Conservation (phyloP, 208 protist genomes). For the Crithidia sp. region DNA sequence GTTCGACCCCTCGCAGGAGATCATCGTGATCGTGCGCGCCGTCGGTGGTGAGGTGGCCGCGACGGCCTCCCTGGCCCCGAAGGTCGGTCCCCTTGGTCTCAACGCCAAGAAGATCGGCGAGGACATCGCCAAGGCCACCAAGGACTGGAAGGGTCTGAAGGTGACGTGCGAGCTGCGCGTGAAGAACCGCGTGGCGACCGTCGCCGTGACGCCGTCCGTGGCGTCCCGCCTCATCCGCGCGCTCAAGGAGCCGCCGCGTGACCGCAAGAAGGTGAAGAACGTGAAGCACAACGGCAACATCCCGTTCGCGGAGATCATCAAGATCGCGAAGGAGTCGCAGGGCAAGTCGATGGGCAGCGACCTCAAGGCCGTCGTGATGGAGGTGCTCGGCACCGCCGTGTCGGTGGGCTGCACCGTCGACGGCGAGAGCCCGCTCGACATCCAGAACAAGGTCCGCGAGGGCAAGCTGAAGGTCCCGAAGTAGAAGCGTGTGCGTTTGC, state of each 20-base stretch:
- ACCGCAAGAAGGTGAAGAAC: constrained; percentile 99
- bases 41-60: constrained; percentile 98
- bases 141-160: constrained; percentile 99
- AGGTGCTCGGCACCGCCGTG: constrained; percentile 98
- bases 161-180: constrained; percentile 98
- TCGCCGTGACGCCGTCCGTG: constrained; percentile 97
- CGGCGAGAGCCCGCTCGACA: constrained; percentile 92
- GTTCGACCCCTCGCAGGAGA: constrained; percentile 97
- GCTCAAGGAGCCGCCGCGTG: constrained; percentile 99
- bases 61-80: constrained; percentile 98
- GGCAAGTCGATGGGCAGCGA: constrained; percentile 94
- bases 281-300: constrained; percentile 99
- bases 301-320: constrained; percentile 96
- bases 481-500: constrained; percentile 29
- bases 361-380: constrained; percentile 96
- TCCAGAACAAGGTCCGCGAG: constrained; percentile 94
- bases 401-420: constrained; percentile 99
- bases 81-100: constrained; percentile 99
- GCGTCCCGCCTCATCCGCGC: constrained; percentile 98
- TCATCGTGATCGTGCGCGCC: constrained; percentile 96
- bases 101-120: constrained; percentile 99
- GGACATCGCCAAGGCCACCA: constrained; percentile 99
- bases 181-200: constrained; percentile 98
- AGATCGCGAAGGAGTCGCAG: constrained; percentile 97
- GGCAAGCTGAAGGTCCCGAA: constrained; percentile 94